Percentiles rank a stretch among this genome's conserved stretches.
Conservation (phyloP, 140 eudicot genomes). For the Oenanthe javanica region DNA sequence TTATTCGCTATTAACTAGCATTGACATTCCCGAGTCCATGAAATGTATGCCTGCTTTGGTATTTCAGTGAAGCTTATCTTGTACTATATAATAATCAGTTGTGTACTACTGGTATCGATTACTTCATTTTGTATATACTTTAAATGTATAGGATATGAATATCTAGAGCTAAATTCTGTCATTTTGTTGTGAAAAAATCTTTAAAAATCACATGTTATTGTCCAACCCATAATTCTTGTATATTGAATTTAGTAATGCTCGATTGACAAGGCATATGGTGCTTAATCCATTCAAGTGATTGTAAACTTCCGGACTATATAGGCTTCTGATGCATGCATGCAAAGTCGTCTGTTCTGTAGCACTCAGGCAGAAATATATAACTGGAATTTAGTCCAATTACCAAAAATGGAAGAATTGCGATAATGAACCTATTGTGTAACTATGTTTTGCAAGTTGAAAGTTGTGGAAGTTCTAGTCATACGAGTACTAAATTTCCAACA, state of each 20-base stretch:
- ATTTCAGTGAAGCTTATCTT: too few species aligned
- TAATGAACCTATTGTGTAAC: not conserved
- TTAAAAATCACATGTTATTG: not conserved
- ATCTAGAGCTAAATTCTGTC: not conserved
- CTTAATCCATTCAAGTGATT: not conserved
- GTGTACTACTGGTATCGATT: not conserved
- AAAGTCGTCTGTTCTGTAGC: not conserved
- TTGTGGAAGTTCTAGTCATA: not conserved
- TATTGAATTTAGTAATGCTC: not conserved
- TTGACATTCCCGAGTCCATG: not conserved
- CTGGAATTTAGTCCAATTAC: not conserved
- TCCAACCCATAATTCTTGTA: too few species aligned
- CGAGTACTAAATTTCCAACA: not conserved
- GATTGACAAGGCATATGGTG: not conserved
- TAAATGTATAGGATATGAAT: too few species aligned
- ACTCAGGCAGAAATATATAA: not conserved
- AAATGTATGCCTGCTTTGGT: not conserved
- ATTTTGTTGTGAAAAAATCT: not conserved
- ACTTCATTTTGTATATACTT: not conserved
- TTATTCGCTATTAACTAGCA: not conserved
- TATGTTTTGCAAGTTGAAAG: not conserved
- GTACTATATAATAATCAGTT: too few species aligned
- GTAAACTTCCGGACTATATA: not conserved
- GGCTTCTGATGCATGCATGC: not conserved
- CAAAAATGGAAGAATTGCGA: not conserved